phyloP scores from a whole-genome alignment of 371 early-diverging fungal species.

The Massospora cicadina region DNA sequence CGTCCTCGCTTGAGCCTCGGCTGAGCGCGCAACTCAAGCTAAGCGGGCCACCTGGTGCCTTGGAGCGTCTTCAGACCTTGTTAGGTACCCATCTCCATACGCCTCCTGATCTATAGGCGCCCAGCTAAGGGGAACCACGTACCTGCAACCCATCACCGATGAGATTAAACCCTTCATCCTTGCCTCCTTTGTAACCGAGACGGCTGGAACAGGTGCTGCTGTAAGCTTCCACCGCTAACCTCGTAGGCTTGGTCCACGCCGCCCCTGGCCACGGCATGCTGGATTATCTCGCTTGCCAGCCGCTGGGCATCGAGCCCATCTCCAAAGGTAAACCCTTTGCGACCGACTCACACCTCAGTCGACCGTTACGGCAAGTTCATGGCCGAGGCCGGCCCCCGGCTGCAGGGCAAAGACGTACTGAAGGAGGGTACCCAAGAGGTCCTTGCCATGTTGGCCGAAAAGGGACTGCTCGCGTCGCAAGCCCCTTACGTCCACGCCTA shows the following conservation, averaged over 20 bases:
- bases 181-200: constrained; percentile 61
- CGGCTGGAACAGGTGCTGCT: constrained; percentile 53
- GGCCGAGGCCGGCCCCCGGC: constrained; percentile 32
- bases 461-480: constrained; percentile 19
- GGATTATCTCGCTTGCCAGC: constrained; percentile 64
- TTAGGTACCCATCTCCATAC: not conserved
- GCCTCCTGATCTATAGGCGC: constrained; percentile 14
- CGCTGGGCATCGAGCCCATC: constrained; percentile 32
- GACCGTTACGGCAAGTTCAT: constrained; percentile 72
- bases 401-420: constrained; percentile 43
- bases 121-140: constrained; percentile 40
- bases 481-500: constrained; percentile 50
- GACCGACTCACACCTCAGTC: constrained; percentile 21
- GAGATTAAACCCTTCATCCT: constrained; percentile 28
- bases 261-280: constrained; percentile 94
- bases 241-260: constrained; percentile 67
- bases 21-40: not conserved
- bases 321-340: constrained; percentile 24
- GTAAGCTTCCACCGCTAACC: not conserved
- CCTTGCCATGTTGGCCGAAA: constrained; percentile 27
- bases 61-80: constrained; percentile 3
- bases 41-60: not conserved
- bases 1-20: not conserved
- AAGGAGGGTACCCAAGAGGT: constrained; percentile 39
- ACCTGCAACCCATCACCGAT: constrained; percentile 46